Conservation (phyloP, 75 land plant genomes). For the Pseudotsuga menziesii region DNA sequence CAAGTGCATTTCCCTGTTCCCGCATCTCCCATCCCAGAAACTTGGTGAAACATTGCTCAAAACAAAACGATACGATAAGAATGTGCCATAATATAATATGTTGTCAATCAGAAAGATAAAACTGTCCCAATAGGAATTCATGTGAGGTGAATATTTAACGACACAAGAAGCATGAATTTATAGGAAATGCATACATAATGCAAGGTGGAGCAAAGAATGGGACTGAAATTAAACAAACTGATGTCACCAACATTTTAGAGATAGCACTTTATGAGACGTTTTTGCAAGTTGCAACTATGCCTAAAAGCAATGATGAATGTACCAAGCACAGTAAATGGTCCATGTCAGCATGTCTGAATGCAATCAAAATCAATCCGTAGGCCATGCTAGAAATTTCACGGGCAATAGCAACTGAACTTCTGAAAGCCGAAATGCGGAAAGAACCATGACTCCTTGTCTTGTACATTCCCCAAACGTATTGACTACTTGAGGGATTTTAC, state of each 20-base stretch:
- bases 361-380: not conserved
- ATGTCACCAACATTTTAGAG: not conserved
- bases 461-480: not conserved
- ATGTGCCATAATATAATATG: too few species aligned
- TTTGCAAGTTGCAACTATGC: not conserved
- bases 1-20: too few species aligned
- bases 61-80: too few species aligned
- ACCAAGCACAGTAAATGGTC: not conserved
- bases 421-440: not conserved
- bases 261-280: not conserved
- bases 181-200: not conserved
- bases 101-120: too few species aligned
- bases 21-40: too few species aligned
- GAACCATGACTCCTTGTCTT: not conserved
- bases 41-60: too few species aligned
- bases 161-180: not conserved
- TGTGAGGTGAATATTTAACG: too few species aligned
- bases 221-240: not conserved
- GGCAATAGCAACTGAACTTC: not conserved
- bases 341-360: not conserved
- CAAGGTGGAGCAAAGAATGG: not conserved
- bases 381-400: too few species aligned
- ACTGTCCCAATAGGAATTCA: too few species aligned
- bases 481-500: too few species aligned
- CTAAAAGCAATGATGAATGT: not conserved